Conservation (phyloP, 1,139 yeast species). For the Insectozyma bohioensis region DNA sequence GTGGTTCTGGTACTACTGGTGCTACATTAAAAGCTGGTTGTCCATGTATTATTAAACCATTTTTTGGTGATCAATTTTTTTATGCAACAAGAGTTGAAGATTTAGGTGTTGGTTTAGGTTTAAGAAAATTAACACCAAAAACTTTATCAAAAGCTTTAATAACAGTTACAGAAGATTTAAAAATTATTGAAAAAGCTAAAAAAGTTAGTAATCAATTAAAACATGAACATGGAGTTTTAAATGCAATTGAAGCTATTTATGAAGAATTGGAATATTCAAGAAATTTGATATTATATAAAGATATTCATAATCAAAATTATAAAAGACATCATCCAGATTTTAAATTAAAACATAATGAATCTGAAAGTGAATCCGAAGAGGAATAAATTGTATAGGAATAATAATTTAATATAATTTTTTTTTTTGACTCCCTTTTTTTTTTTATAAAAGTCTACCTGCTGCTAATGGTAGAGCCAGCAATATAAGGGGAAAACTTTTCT, state of each 20-base stretch:
- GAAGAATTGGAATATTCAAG: slow-evolving; percentile 77
- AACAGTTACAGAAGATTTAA: slow-evolving; percentile 64
- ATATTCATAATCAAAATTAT: slow-evolving; percentile 23
- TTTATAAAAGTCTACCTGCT: no score
- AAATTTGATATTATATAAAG: slow-evolving; percentile 35
- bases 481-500: background rate
- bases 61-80: slow-evolving; percentile 94
- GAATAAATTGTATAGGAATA: no score
- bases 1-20: slow-evolving; percentile 97
- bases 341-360: slow-evolving; percentile 28
- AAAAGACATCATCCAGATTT: slow-evolving; percentile 21
- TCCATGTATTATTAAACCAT: slow-evolving; percentile 90
- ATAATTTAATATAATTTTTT: no score
- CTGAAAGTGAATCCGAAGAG: slow-evolving; percentile 18
- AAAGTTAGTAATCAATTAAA: slow-evolving; percentile 60
- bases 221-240: slow-evolving; percentile 73
- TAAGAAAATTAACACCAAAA: slow-evolving; percentile 65
- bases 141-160: slow-evolving; percentile 65
- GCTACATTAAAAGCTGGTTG: slow-evolving; percentile 83
- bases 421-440: no score
- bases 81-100: slow-evolving; percentile 87
- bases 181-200: slow-evolving; percentile 66
- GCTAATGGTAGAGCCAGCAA: no score
- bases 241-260: slow-evolving; percentile 76
- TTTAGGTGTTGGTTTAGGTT: slow-evolving; percentile 78